Evolutionary conservation across 73 alveolate genomes (phyloP).

Genomic region (Strombidium stylifer): DNA sequence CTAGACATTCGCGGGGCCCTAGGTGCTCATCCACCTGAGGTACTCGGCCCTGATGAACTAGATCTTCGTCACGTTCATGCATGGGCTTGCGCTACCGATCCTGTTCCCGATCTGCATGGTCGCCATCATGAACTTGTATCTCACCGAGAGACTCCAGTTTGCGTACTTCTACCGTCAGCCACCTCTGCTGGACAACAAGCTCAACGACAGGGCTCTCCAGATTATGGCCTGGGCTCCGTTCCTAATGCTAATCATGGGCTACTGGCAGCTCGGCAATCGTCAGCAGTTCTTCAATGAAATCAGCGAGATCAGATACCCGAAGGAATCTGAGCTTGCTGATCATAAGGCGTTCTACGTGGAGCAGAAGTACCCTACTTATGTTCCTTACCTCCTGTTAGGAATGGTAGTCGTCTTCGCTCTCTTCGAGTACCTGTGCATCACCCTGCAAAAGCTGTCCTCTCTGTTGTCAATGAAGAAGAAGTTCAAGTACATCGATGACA

Average conservation of each 20-base stretch:
- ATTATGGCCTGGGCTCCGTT: constrained; percentile 25
- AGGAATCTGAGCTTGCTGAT: too few relatives aligned
- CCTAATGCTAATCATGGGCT: constrained; percentile 18
- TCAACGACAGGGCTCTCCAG: background rate
- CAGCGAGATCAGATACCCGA: too few relatives aligned
- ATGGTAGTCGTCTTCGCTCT: too few relatives aligned
- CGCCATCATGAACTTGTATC: constrained; percentile 1
- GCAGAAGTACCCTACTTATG: too few relatives aligned
- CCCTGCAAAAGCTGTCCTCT: too few relatives aligned
- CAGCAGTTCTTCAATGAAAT: constrained; percentile 17
- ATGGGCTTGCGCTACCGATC: constrained; percentile 38
- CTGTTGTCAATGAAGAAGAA: too few relatives aligned
- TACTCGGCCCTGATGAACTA: constrained; percentile 25
- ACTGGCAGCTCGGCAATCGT: constrained; percentile 33
- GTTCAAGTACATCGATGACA: too few relatives aligned
- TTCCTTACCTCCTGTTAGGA: too few relatives aligned
- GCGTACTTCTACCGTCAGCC: constrained; percentile 31
- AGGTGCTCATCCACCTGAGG: constrained; percentile 21
- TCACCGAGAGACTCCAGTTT: constrained; percentile 27
- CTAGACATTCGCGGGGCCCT: constrained; percentile 34
- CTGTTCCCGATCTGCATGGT: constrained; percentile 32
- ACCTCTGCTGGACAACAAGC: constrained; percentile 28
- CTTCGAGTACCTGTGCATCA: too few relatives aligned
- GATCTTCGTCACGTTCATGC: constrained; percentile 26
- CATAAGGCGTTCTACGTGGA: too few relatives aligned